Evolutionary conservation across 2,329 filamentous ascomycete genomes (phyloP).

Genomic region (Ascochyta viciae-villosae): DNA sequence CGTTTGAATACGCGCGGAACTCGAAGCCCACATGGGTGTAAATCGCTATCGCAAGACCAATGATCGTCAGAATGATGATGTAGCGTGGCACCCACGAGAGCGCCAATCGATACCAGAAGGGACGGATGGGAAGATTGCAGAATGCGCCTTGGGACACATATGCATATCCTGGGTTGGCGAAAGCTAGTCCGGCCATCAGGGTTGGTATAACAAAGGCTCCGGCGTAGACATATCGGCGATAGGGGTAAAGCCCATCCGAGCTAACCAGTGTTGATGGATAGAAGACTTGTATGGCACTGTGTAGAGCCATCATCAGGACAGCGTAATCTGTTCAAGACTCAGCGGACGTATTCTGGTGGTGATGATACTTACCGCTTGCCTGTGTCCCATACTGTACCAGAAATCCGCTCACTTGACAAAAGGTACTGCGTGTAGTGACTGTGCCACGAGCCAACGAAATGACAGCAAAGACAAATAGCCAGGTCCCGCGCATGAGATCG

Average conservation of each 20-base stretch:
- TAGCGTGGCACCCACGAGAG: slow-evolving; percentile 79
- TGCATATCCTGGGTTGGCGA: slow-evolving; percentile 61
- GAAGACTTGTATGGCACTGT: slow-evolving; percentile 76
- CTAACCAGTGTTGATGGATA: slow-evolving; percentile 56
- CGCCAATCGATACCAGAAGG: slow-evolving; percentile 72
- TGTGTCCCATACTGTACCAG: slow-evolving; percentile 71
- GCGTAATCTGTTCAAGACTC: slow-evolving; percentile 62
- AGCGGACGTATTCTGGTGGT: not conserved
- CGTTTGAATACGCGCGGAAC: slow-evolving; percentile 47
- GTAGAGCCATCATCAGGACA: slow-evolving; percentile 75
- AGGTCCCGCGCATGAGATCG: slow-evolving; percentile 73
- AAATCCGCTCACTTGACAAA: slow-evolving; percentile 75
- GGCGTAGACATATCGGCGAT: slow-evolving; percentile 66
- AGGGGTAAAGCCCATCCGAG: slow-evolving; percentile 72
- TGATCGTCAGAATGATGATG: slow-evolving; percentile 68
- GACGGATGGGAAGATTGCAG: slow-evolving; percentile 72
- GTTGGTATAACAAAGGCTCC: slow-evolving; percentile 66
- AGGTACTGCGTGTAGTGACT: slow-evolving; percentile 59
- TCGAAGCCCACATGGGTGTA: slow-evolving; percentile 68
- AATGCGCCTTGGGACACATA: slow-evolving; percentile 71
- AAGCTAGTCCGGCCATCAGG: slow-evolving; percentile 68
- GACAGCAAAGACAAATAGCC: slow-evolving; percentile 71
- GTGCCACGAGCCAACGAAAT: slow-evolving; percentile 63
- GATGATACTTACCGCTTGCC: slow-evolving; percentile 60
- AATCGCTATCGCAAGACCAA: slow-evolving; percentile 71